Conservation (phyloP, 2,329 filamentous ascomycete genomes). For the Sclerotinia borealis region DNA sequence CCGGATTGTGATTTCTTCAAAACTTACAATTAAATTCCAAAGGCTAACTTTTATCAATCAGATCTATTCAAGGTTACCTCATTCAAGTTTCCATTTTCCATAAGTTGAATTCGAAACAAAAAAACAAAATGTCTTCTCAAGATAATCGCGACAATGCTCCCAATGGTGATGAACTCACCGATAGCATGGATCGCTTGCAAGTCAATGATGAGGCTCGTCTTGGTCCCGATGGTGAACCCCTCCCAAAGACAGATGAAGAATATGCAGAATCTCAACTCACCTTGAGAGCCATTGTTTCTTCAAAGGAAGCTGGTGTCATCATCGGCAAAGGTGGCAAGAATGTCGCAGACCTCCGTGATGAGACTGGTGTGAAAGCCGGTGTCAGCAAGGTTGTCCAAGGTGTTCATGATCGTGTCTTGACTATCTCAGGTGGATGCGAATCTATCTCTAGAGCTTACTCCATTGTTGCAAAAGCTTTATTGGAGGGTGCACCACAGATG, state of each 20-base stretch:
- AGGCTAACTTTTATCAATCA: background rate
- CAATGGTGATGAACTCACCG: conserved; percentile 46
- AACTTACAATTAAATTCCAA: background rate
- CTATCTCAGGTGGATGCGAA: conserved; percentile 84
- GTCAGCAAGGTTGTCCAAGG: conserved; percentile 98
- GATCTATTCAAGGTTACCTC: background rate
- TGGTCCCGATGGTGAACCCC: conserved; percentile 68
- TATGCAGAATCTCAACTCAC: conserved; percentile 91
- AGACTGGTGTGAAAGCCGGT: conserved; percentile 95
- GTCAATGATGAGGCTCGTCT: conserved; percentile 57
- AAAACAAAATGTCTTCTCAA: conserved; percentile 29
- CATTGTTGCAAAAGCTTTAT: conserved; percentile 81
- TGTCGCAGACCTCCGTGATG: conserved; percentile 91
- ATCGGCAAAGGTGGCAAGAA: conserved; percentile 99
- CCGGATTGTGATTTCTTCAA: background rate
- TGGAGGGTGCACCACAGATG: conserved; percentile 90
- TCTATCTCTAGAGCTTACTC: conserved; percentile 88
- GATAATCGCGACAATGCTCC: conserved; percentile 27
- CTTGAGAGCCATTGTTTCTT: conserved; percentile 93
- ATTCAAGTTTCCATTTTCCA: background rate
- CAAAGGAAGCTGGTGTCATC: conserved; percentile 97
- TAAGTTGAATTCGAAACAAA: conserved; percentile 2
- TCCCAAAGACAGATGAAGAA: conserved; percentile 92
- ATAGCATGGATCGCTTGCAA: conserved; percentile 60
- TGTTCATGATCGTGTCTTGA: conserved; percentile 93